Evolutionary conservation across 2,329 filamentous ascomycete genomes (phyloP), one percentile per base, ranked within the genome.

Genomic region (Phialophora tarda): DNA sequence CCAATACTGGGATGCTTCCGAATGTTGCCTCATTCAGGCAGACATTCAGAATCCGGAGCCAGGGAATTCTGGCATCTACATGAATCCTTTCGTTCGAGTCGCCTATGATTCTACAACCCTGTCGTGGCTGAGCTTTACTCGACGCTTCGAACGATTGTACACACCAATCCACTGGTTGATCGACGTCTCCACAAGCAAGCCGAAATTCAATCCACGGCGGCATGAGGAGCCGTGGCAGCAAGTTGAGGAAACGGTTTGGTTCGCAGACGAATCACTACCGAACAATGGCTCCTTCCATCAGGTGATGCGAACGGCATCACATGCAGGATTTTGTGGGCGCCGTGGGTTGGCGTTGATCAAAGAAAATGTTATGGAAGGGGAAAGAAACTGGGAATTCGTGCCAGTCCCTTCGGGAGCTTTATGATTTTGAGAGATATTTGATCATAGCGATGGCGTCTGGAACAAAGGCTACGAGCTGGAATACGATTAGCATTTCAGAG

Each of bases 41-140:
- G 81, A 83, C 69, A 79, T 83, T 24, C 79, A 81, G 69, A 77
- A 76, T 23, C 70, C 75, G 11, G 74, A 77, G 12, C 75, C 76
- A 32, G 71, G 73, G 4, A 81, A 85, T 47, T 83, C 84, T 0
- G 87, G 86, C 1, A 88, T 91, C 59, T 92, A 86, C 74, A 86
- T 92, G 81, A 93, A 93, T 74, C 90, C 90, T 0, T 92, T 86
- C 73, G 85, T 93, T 51, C 86, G 90, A 21, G 89, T 91, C 4
- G 87, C 90, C 1, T 92, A 93, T 75, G 83, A 85, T 55, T 77
- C 80, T 32, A 74, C 74, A 3, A 86, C 87, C 0, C 81, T 90
- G 8, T 78, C 78, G 0, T 88, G 86, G 84, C 80, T 92, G 1
- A 78, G 81, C 1, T 77, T 88, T 30, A 84, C 85, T 4, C 85